These are phyloP conservation scores for Calonectria honghensis DNA, from an alignment of 2,329 filamentous ascomycete species.

Conservation along the genomic window DNA sequence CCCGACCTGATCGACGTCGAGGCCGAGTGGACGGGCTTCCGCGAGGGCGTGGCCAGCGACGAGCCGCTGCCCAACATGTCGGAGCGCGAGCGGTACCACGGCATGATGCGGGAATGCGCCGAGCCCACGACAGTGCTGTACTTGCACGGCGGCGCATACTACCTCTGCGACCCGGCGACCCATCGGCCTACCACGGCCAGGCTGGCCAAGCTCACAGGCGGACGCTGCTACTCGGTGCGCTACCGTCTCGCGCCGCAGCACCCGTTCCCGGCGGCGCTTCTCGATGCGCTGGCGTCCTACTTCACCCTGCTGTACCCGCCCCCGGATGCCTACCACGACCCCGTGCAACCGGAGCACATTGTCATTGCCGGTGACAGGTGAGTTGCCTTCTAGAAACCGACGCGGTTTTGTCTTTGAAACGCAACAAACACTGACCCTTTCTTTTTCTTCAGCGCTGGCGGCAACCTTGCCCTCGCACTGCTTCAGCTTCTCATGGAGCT, in stretches of 20 bases:
- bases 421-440: conserved; percentile 37
- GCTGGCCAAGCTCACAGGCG: conserved; percentile 79
- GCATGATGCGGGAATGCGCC: conserved; percentile 81
- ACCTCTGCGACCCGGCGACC: conserved; percentile 80
- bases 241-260: conserved; percentile 85
- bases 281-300: conserved; percentile 84
- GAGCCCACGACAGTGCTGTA: conserved; percentile 80
- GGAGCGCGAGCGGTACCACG: conserved; percentile 78
- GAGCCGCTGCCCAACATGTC: conserved; percentile 73
- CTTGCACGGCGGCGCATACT: conserved; percentile 86
- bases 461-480: conserved; percentile 80
- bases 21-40: conserved; percentile 86
- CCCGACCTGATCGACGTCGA: conserved; percentile 76
- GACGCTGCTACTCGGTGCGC: conserved; percentile 81
- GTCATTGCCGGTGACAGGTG: conserved; percentile 83
- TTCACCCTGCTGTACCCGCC: conserved; percentile 84
- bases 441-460: conserved; percentile 76
- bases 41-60: conserved; percentile 70
- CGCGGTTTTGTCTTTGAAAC: neutral
- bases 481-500: conserved; percentile 82
- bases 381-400: conserved; percentile 39
- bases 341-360: conserved; percentile 79
- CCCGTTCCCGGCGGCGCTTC: conserved; percentile 83
- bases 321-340: conserved; percentile 77
- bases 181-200: conserved; percentile 76